Evolutionary conservation across 176 grass and related monocot genomes (phyloP).

Genomic region (Poa annua): DNA sequence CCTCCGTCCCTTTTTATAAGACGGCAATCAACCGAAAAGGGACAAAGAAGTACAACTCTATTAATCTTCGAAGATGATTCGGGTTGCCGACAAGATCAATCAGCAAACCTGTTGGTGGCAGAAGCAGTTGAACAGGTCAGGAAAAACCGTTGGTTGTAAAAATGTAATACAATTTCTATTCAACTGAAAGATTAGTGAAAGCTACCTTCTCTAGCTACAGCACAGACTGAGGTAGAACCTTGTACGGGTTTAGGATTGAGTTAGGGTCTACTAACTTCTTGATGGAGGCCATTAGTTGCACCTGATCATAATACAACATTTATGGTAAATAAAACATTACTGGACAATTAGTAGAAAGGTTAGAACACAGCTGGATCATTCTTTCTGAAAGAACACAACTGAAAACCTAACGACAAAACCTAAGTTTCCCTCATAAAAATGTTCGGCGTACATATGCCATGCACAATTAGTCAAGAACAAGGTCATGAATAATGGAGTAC

Average conservation of each 20-base stretch:
- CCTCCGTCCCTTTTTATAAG: too few relatives aligned
- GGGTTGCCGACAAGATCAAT: not conserved
- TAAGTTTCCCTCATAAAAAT: not conserved
- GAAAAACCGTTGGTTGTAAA: not conserved
- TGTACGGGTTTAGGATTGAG: slow-evolving; percentile 90
- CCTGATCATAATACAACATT: slow-evolving; percentile 47
- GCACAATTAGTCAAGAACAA: not conserved
- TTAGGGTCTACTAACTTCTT: slow-evolving; percentile 90
- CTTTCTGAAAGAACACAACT: not conserved
- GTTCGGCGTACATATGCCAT: not conserved
- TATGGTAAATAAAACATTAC: not conserved
- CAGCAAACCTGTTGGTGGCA: slow-evolving; percentile 7
- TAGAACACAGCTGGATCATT: not conserved
- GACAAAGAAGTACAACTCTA: not conserved
- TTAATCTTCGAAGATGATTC: not conserved
- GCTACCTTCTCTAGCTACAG: slow-evolving; percentile 51
- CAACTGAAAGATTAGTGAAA: not conserved
- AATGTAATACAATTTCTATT: not conserved
- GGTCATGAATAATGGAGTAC: not conserved
- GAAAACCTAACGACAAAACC: not conserved
- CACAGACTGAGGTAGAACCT: slow-evolving; percentile 78
- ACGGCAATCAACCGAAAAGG: too few relatives aligned
- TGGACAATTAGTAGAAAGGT: slow-evolving; percentile 7
- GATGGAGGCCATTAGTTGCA: slow-evolving; percentile 82
- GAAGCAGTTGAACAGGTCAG: not conserved